phyloP scores from a whole-genome alignment of 257 asterid genomes.

The Solanum appendiculatum region DNA sequence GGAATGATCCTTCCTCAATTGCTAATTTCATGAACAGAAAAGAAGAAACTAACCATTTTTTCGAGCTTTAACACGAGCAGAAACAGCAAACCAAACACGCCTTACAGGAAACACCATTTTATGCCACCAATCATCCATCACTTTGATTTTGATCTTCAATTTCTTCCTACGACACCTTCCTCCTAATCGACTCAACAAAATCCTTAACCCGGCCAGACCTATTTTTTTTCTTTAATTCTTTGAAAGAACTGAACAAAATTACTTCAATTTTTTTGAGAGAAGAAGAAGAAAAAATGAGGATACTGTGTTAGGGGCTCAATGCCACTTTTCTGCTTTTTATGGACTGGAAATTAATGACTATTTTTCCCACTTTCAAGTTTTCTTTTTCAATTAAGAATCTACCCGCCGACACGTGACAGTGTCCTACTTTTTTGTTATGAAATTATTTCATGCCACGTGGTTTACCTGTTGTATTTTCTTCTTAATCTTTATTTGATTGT shows the following conservation, averaged over 20 bases:
- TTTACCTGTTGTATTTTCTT: neutral
- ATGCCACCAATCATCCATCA: conserved; percentile 65
- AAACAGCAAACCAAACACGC: conserved; percentile 56
- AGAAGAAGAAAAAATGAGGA: neutral
- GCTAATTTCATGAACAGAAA: neutral
- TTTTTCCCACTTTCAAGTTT: conserved; percentile 11
- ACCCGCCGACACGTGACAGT: conserved; percentile 56
- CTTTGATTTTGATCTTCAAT: conserved; percentile 31
- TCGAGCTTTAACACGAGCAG: conserved; percentile 54
- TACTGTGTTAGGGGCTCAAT: neutral
- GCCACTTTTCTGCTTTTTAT: neutral
- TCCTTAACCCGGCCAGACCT: conserved; percentile 71
- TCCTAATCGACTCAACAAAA: conserved; percentile 44
- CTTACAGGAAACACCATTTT: conserved; percentile 73
- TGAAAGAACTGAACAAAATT: neutral
- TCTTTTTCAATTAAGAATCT: neutral
- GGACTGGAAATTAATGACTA: conserved; percentile 10
- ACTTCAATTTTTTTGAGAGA: neutral
- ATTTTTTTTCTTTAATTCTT: neutral
- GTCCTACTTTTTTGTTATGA: neutral
- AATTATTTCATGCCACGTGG: conserved; percentile 33
- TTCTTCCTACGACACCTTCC: conserved; percentile 44
- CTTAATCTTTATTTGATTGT: neutral
- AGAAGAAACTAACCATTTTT: conserved; percentile 39
- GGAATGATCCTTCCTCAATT: neutral